phyloP scores from a whole-genome alignment of 768 basidiomycete species.

The Vishniacozyma victoriae region DNA sequence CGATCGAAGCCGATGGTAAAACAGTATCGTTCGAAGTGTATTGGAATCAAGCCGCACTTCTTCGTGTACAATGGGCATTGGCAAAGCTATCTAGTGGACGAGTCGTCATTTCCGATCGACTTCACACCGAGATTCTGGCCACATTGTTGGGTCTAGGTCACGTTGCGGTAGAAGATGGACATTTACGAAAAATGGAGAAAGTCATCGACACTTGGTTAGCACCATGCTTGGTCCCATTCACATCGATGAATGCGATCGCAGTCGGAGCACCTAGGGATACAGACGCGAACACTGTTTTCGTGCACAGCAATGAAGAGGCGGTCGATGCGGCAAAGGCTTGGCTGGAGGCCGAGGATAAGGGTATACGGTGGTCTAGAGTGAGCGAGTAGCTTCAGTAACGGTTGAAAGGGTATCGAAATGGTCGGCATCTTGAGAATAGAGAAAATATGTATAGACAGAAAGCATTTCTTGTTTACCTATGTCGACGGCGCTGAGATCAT shows the following conservation, averaged over 20 bases:
- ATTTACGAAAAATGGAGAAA: conserved; percentile 3
- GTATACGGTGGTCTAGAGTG: conserved; percentile 1
- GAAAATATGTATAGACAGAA: no score
- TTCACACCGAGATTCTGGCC: conserved; percentile 6
- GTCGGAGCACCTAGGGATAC: conserved; percentile 1
- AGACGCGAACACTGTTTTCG: conserved; percentile 6
- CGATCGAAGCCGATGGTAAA: not conserved
- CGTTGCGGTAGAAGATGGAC: conserved; percentile 3
- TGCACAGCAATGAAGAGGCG: conserved; percentile 1
- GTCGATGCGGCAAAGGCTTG: conserved; percentile 1
- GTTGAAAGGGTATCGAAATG: no score
- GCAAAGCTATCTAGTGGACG: conserved; percentile 1
- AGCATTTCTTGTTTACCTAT: no score
- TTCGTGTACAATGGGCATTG: conserved; percentile 7
- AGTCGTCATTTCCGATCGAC: conserved; percentile 4
- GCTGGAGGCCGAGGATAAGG: not conserved
- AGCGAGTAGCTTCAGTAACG: no score
- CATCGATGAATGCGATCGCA: conserved; percentile 1
- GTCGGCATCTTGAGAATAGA: no score
- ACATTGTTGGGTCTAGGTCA: conserved; percentile 1
- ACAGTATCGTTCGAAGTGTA: not conserved
- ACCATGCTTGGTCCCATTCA: not conserved
- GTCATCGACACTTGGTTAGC: conserved; percentile 5
- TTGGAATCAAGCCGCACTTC: conserved; percentile 3
- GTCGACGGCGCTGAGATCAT: no score